Evolutionary conservation across 2,329 filamentous ascomycete species (phyloP).

Genomic region (Curvularia hawaiiensis): DNA sequence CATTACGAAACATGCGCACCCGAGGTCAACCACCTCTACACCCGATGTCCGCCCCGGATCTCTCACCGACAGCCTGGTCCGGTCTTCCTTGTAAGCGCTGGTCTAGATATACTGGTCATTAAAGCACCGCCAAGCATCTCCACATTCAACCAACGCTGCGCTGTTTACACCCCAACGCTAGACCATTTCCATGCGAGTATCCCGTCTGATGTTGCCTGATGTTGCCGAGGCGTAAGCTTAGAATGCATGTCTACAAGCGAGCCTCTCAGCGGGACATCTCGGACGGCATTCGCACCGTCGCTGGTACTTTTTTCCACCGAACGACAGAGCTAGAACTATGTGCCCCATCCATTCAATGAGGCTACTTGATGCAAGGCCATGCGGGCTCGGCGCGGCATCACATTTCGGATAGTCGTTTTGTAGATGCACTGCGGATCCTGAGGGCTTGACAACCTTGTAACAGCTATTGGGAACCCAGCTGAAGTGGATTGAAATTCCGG

Average conservation of each 20-base stretch:
- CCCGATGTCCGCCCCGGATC: constrained; percentile 5
- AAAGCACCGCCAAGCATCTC: constrained; percentile 15
- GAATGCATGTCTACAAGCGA: constrained; percentile 16
- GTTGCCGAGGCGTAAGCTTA: constrained; percentile 16
- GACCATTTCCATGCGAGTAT: constrained; percentile 16
- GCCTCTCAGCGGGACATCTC: constrained; percentile 20
- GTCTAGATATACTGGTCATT: constrained; percentile 13
- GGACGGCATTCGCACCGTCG: constrained; percentile 12
- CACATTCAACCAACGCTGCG: constrained; percentile 11
- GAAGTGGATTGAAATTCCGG: background rate
- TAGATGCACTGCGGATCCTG: background rate
- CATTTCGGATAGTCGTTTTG: background rate
- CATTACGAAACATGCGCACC: background rate
- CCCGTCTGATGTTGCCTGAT: constrained; percentile 11
- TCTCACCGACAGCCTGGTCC: constrained; percentile 2
- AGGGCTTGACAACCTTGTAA: background rate
- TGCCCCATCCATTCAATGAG: constrained; percentile 14
- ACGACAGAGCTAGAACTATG: constrained; percentile 10
- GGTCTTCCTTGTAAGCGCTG: constrained; percentile 7
- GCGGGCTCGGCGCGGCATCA: background rate
- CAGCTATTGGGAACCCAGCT: background rate
- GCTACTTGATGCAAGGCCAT: constrained; percentile 9
- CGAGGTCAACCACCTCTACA: background rate
- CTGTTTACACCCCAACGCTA: constrained; percentile 12
- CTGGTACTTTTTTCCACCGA: constrained; percentile 15